Percentiles rank a stretch among this genome's conserved stretches.
Conservation (phyloP, 2,329 filamentous ascomycete species). For the Claviceps pusilla region DNA sequence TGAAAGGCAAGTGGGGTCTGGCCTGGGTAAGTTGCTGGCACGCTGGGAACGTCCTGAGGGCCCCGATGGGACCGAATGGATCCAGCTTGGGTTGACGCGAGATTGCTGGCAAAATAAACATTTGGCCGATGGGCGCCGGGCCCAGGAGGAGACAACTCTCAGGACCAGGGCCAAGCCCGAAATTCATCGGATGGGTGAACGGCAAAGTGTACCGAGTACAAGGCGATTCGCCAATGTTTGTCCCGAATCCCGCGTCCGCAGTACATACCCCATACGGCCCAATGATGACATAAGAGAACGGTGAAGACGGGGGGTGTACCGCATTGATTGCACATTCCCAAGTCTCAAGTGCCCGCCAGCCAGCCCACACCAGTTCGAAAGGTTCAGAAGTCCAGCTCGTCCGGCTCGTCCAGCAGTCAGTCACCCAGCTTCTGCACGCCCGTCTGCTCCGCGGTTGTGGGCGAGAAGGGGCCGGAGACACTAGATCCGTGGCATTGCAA, state of each 20-base stretch:
- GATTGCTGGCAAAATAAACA: not conserved
- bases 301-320: not conserved
- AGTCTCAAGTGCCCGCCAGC: not conserved
- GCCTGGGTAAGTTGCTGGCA: not conserved
- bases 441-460: not conserved
- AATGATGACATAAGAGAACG: slow-evolving; percentile 1
- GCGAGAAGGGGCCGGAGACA: not conserved
- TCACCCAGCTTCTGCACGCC: not conserved
- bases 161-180: not conserved
- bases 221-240: not conserved
- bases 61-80: not conserved
- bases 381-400: no score
- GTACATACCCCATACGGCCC: not conserved
- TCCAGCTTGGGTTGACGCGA: not conserved
- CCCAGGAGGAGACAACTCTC: not conserved
- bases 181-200: not conserved
- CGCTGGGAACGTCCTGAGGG: not conserved
- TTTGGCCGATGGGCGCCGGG: not conserved
- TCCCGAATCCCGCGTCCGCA: not conserved
- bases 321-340: not conserved
- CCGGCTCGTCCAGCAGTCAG: no score
- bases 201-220: not conserved
- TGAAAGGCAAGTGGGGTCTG: not conserved
- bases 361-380: not conserved
- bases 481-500: not conserved